A percentile compares a stretch with the other conserved stretches of the same genome.
These are phyloP conservation scores for Suhomyces chickasaworum DNA, from an alignment of 1,139 yeast genomes.

Conservation along the genomic window DNA sequence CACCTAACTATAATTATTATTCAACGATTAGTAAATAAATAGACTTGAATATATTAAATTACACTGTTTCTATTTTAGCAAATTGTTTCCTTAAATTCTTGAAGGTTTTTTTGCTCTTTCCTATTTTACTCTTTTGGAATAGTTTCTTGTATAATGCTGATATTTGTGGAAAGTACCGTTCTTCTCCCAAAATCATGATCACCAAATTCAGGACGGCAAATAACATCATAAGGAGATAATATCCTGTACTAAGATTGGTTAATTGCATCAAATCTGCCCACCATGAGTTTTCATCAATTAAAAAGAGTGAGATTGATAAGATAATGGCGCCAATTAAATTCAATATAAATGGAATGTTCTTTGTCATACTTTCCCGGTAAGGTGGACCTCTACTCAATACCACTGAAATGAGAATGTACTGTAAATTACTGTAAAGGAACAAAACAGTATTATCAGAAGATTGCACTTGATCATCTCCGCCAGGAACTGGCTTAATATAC, in stretches of 20 bases:
- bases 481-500: conserved; percentile 83
- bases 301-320: conserved; percentile 54
- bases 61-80: conserved; percentile 11
- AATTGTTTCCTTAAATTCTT: conserved; percentile 39
- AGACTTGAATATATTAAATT: background rate
- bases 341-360: conserved; percentile 69
- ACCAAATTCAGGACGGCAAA: conserved; percentile 54
- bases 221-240: conserved; percentile 53
- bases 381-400: conserved; percentile 92
- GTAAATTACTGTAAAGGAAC: conserved; percentile 81
- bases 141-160: conserved; percentile 35
- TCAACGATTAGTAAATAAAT: too few relatives aligned
- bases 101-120: conserved; percentile 42
- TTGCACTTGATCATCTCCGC: conserved; percentile 79
- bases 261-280: conserved; percentile 75
- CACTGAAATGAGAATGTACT: conserved; percentile 81
- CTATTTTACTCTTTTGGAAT: conserved; percentile 20
- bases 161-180: conserved; percentile 30
- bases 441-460: conserved; percentile 88
- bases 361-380: conserved; percentile 75
- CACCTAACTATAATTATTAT: too few relatives aligned
- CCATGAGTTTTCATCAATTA: conserved; percentile 48
- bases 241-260: conserved; percentile 55
- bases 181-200: conserved; percentile 49
- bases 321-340: conserved; percentile 56